Evolutionary conservation across 2,329 filamentous ascomycete species (phyloP).

Genomic region (Botrytis hyacinthi): DNA sequence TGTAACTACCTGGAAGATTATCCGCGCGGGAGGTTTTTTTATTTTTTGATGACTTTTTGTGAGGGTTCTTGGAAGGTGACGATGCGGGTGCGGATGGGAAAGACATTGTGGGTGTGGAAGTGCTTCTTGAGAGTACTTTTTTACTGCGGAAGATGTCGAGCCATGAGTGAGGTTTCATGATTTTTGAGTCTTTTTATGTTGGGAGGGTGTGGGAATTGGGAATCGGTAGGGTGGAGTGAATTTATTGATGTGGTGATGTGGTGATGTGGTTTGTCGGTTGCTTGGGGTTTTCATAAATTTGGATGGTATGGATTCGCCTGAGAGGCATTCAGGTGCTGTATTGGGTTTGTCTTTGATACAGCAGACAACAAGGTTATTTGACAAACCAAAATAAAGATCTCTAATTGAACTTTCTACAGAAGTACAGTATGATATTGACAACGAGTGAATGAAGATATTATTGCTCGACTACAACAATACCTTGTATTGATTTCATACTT

Average conservation of each 20-base stretch:
- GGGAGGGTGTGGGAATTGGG: not conserved
- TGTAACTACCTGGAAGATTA: not conserved
- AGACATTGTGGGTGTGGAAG: not conserved
- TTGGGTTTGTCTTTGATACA: not conserved
- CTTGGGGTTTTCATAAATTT: not conserved
- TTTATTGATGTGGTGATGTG: not conserved
- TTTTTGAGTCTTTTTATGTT: not conserved
- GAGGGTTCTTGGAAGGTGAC: not conserved
- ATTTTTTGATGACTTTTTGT: not conserved
- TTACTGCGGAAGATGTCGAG: not conserved
- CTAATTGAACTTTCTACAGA: not conserved
- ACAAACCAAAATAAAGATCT: not conserved
- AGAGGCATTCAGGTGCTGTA: not conserved
- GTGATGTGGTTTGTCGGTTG: not conserved
- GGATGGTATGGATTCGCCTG: not conserved
- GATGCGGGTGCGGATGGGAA: not conserved
- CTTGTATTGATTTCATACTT: not conserved
- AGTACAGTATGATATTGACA: not conserved
- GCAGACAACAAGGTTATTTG: not conserved
- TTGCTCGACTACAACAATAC: not conserved
- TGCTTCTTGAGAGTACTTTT: not conserved
- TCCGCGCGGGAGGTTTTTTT: not conserved
- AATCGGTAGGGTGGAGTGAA: not conserved
- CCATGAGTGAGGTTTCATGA: not conserved
- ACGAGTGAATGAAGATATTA: not conserved